Evolutionary conservation across 2,329 filamentous ascomycete genomes (phyloP).

Genomic region (Fusarium incarnatum): DNA sequence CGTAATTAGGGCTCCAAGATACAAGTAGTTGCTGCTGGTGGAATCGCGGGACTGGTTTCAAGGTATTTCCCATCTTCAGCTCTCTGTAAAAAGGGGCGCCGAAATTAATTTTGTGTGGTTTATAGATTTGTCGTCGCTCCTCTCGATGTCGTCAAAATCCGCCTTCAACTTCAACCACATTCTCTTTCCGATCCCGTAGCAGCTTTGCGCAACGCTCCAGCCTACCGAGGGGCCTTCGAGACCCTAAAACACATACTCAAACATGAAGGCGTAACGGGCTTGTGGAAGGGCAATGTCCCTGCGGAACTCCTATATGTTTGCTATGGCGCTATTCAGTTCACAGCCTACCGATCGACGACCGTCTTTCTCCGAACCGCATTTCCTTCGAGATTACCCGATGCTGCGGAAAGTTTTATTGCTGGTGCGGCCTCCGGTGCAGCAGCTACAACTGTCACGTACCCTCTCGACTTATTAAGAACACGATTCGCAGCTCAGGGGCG

Average conservation of each 20-base stretch:
- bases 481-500: conserved; percentile 95
- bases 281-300: conserved; percentile 98
- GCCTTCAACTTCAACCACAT: conserved; percentile 91
- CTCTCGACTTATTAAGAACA: conserved; percentile 90
- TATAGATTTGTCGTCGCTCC: conserved; percentile 89
- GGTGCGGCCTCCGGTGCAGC: conserved; percentile 85
- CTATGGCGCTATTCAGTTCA: conserved; percentile 92
- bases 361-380: conserved; percentile 70
- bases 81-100: not conserved
- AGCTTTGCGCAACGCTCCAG: conserved; percentile 62
- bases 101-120: conserved; percentile 26
- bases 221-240: conserved; percentile 80
- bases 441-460: conserved; percentile 88
- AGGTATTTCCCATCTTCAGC: conserved; percentile 64
- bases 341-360: conserved; percentile 82
- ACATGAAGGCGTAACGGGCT: conserved; percentile 83
- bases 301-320: conserved; percentile 94
- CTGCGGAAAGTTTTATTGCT: conserved; percentile 83
- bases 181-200: conserved; percentile 80
- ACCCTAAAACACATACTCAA: conserved; percentile 81
- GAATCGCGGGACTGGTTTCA: conserved; percentile 84
- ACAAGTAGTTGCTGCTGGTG: conserved; percentile 68
- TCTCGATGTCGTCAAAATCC: conserved; percentile 97
- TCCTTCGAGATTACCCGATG: conserved; percentile 65
- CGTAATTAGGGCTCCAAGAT: conserved; percentile 62